Evolutionary conservation across 441 rosid species (phyloP), one percentile per base, ranked within the genome.

Genomic region (Populus tomentosa): DNA sequence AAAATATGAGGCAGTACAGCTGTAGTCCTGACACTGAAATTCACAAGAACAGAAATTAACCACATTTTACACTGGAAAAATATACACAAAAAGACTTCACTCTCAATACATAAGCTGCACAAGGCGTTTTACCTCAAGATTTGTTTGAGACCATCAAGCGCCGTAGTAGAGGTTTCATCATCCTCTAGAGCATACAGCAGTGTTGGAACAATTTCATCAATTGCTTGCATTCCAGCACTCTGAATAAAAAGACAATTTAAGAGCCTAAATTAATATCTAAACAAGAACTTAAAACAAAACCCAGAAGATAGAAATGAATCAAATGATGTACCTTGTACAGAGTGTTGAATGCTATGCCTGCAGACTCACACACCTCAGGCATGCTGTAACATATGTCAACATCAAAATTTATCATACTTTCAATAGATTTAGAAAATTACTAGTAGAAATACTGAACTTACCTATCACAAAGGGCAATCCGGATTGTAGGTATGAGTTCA

Each of bases 381-480:
- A 75, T 83, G 83, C 99, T 97, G 88, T 28, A 28, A 28, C 69
- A 72, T 5, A 50, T n/a, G 77, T 72, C 82, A 63, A 65, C 64
- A 72, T 13, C 80, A 50, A 40, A 38, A 67, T 74, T 23, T 65
- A 70, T n/a, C 69, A 53, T 69, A 61, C 59, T 10, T 50, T n/a
- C 21, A 30, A 56, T 4, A 14, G 4, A 16, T 50, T 40, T 38
- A 42, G 61, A 77, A 72, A 76, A 53, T 70, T 59, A 76, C 71
- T 62, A 64, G 70, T 61, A 74, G 59, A 62, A 62, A 28, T 62
- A 72, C 36, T 56, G 7, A 46, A 74, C 83, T 46, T 85, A 97
- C 99, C 97, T 92, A 82, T 97, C 99, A 85, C 99, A 97, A 71
- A 97, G 99, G 21, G 99, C 99, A 20, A 93, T 89, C 81, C 99